Evolutionary conservation across 1,139 yeast genomes (phyloP), one percentile per base, ranked within the genome.

Genomic region (Suhomyces bokatorum): DNA sequence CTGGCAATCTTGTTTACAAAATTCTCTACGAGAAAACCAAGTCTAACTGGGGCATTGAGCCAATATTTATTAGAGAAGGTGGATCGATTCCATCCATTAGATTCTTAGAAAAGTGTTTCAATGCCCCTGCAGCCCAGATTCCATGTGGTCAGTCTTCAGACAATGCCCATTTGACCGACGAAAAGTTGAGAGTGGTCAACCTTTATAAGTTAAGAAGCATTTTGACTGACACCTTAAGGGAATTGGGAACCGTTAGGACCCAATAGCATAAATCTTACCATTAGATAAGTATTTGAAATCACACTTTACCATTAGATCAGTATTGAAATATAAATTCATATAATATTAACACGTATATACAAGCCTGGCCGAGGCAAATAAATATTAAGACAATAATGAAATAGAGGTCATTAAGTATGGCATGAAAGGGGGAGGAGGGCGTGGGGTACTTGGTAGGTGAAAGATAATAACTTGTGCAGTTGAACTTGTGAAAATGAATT

Each of bases 91-190:
- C 99, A 1, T 85, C 93, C 12, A 83, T 95, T 7, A 68, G 97
- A 48, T 86, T 86, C 51, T 69, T 93, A 53, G 99, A 93, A 58
- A 87, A 86, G 60, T 75, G 79, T 15, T 87, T 93, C 54, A 65
- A 76, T 43, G 97, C 98, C 2, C 87, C 89, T 16, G 98, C 97
- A 1, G 96, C 93, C 0, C 98, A 93, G 63, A 80, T 93, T 34
- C 99, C 99, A 2, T 89, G 97, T 62, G 99, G 99, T 0, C 99
- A 93, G 67, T 80, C 95, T 1, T 83, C 95, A 39, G 99, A 93
- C 62, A 89, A 89, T 59, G 98, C 98, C 1, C 99, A 93, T 69
- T 75, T 93, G 58, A 83, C 84, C 57, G 86, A 93, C 59, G 99
- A 93, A 64, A 79, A 95, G 50, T 67, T 93, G 41, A 70, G 98